phyloP scores from a whole-genome alignment of 1,284 basidiomycete genomes.

The Irpex sp. region DNA sequence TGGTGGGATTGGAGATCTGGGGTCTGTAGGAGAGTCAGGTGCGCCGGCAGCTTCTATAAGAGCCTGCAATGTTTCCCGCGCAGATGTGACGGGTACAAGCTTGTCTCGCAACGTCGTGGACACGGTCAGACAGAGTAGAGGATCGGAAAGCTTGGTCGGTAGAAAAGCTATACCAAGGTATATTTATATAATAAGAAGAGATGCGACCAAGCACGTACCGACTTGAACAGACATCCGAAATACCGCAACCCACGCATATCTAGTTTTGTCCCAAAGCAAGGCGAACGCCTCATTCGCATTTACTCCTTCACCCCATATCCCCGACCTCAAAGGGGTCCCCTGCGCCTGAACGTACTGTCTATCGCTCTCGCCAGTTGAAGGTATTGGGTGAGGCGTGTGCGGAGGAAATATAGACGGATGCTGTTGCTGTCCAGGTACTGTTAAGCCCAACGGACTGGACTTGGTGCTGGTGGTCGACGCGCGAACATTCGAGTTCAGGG shows the following conservation, averaged over 20 bases:
- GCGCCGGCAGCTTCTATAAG: constrained; percentile 36
- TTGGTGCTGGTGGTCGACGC: constrained; percentile 17
- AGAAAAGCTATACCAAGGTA: constrained; percentile 52
- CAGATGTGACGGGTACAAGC: constrained; percentile 46
- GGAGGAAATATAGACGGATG: constrained; percentile 69
- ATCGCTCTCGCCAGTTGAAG: constrained; percentile 61
- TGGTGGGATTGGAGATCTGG: constrained; percentile 15
- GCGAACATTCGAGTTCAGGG: constrained; percentile 12
- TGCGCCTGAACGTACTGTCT: constrained; percentile 70
- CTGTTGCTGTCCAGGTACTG: constrained; percentile 14
- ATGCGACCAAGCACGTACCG: constrained; percentile 46
- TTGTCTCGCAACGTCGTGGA: constrained; percentile 77
- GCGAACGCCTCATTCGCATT: constrained; percentile 45
- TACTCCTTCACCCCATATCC: constrained; percentile 62
- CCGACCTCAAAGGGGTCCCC: constrained; percentile 65
- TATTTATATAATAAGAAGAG: not conserved
- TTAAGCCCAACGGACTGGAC: constrained; percentile 22
- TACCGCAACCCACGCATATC: constrained; percentile 66
- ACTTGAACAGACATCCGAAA: constrained; percentile 72
- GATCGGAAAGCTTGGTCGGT: constrained; percentile 62
- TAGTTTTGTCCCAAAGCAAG: constrained; percentile 54
- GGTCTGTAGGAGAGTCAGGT: constrained; percentile 13
- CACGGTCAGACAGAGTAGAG: constrained; percentile 74
- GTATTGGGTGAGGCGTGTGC: constrained; percentile 70
- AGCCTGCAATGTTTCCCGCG: constrained; percentile 45